These are phyloP conservation scores for Mycena epipterygia DNA, from an alignment of 768 basidiomycete genomes.

Conservation along the genomic window DNA sequence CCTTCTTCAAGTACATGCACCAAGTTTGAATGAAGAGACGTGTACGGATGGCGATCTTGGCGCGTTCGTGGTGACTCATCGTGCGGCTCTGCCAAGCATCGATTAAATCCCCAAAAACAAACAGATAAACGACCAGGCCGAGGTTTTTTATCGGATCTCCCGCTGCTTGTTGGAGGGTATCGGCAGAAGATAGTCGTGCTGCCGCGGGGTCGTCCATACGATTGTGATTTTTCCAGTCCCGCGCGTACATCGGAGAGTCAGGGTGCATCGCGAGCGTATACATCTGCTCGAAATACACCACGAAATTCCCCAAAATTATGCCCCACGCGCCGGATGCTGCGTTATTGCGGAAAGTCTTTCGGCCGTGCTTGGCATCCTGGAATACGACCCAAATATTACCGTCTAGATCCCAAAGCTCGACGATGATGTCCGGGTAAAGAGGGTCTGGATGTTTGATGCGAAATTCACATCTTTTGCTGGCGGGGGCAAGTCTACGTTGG, in stretches of 20 bases:
- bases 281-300: constrained; percentile 6
- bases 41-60: constrained; percentile 22
- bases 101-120: constrained; percentile 22
- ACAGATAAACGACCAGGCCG: constrained; percentile 15
- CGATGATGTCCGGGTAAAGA: background rate
- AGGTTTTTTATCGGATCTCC: constrained; percentile 9
- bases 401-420: background rate
- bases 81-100: constrained; percentile 23
- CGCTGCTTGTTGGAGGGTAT: background rate
- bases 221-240: constrained; percentile 7
- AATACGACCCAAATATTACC: constrained; percentile 17
- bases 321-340: constrained; percentile 2
- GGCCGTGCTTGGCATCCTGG: constrained; percentile 28
- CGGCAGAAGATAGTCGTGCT: constrained; percentile 13
- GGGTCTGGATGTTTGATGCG: constrained; percentile 14
- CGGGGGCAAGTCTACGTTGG: background rate
- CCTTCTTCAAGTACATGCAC: constrained; percentile 19
- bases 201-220: constrained; percentile 18
- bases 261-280: constrained; percentile 1
- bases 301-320: constrained; percentile 10
- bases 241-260: background rate
- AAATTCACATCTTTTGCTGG: background rate
- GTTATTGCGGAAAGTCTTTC: constrained; percentile 24
- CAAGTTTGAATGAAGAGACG: constrained; percentile 29
- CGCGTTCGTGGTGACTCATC: constrained; percentile 12